These are phyloP conservation scores for Phoma herbarum DNA, from an alignment of 2,329 filamentous ascomycete species.

Conservation along the genomic window DNA sequence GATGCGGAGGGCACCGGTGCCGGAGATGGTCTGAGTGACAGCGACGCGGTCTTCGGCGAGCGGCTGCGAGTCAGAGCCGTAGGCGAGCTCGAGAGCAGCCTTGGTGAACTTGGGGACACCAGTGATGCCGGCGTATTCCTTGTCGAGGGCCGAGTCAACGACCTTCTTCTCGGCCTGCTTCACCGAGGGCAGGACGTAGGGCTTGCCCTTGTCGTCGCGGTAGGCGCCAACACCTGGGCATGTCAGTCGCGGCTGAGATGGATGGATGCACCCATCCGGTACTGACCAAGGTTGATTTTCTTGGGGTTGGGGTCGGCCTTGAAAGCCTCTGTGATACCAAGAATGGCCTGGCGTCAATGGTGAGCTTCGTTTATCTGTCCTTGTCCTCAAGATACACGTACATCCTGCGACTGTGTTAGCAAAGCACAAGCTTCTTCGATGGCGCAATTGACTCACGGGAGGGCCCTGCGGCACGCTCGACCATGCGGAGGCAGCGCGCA, in stretches of 20 bases:
- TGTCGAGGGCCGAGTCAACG: constrained; percentile 80
- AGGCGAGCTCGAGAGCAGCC: constrained; percentile 89
- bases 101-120: constrained; percentile 94
- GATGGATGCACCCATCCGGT: neutral
- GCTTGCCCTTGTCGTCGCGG: constrained; percentile 97
- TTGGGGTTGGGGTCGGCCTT: constrained; percentile 92
- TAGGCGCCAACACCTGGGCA: constrained; percentile 90
- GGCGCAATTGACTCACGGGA: constrained; percentile 71
- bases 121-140: constrained; percentile 98
- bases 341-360: constrained; percentile 69
- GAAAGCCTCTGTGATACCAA: constrained; percentile 97
- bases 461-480: constrained; percentile 90
- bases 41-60: constrained; percentile 79
- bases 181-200: constrained; percentile 95
- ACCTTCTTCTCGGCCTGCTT: constrained; percentile 88
- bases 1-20: constrained; percentile 94
- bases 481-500: constrained; percentile 82
- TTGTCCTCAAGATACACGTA: constrained; percentile 28
- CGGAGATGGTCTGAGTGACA: constrained; percentile 98
- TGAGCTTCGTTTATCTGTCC: constrained; percentile 28
- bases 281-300: constrained; percentile 95
- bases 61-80: constrained; percentile 79
- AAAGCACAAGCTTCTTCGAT: constrained; percentile 21
- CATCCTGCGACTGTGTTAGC: constrained; percentile 48
- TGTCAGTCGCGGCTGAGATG: constrained; percentile 31